These are phyloP conservation scores for Sisymbrium irio DNA, from an alignment of 345 rosid species.

Conservation along the genomic window DNA sequence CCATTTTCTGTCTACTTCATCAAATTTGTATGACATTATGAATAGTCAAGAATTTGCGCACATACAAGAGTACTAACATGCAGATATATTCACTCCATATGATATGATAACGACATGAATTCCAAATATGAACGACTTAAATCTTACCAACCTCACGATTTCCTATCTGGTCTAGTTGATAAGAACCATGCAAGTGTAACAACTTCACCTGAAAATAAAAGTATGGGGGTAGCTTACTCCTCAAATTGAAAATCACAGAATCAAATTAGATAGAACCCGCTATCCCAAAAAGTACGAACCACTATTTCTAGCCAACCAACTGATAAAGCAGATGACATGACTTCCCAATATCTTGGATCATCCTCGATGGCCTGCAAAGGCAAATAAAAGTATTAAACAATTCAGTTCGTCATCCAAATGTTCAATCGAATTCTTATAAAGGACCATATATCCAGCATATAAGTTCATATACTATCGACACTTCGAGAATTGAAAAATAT, in stretches of 20 bases:
- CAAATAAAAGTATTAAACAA: background rate
- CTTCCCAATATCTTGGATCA: constrained; percentile 80
- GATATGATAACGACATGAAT: constrained; percentile 15
- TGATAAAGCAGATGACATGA: constrained; percentile 69
- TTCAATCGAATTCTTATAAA: background rate
- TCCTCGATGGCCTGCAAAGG: constrained; percentile 69
- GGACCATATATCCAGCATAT: background rate
- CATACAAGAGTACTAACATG: background rate
- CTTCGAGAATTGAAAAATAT: background rate
- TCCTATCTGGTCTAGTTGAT: constrained; percentile 85
- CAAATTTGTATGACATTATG: constrained; percentile 22
- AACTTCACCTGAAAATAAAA: constrained; percentile 67
- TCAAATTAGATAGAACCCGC: background rate
- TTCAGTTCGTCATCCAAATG: background rate
- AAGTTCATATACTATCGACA: background rate
- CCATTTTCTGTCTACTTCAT: constrained; percentile 84
- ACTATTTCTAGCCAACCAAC: constrained; percentile 95
- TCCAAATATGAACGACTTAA: constrained; percentile 20
- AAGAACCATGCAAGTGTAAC: constrained; percentile 86
- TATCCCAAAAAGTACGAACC: constrained; percentile 42
- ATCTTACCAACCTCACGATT: constrained; percentile 69
- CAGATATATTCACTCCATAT: constrained; percentile 18
- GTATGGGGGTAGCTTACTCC: background rate
- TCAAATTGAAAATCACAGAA: constrained; percentile 5
- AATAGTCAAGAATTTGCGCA: constrained; percentile 3